Evolutionary conservation across 805 yeast genomes (phyloP), one percentile per base, ranked within the genome.

Genomic region (Candida nonsorbophila): DNA sequence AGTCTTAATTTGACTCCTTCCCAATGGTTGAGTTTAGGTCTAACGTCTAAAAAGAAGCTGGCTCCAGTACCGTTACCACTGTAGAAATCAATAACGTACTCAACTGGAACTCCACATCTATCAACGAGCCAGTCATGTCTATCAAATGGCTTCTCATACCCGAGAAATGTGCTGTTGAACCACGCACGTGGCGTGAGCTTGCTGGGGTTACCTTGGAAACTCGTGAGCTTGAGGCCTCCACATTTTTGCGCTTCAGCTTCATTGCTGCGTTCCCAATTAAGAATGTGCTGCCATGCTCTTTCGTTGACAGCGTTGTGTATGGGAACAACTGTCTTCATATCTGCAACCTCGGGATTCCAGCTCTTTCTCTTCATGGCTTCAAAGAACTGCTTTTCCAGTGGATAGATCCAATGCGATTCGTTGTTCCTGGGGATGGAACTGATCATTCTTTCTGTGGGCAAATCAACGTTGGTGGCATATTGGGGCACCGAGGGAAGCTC

Each of bases 241-340:
- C 96, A 87, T 22, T 40, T 39, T 28, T 48, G 34, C 7, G 62
- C 42, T 5, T 73, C 77, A 9, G 77, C 72, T 6, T 75, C 69
- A 45, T 69, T 60, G 0, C 66, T 60, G 16, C 62, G 53, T 50
- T 90, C 98, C 98, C 98, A 90, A 42, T 69, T 57, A 47, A 75
- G 52, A 19, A 90, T 86, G 49, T 83, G 86, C 30, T 55, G 55
- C 98, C 98, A 90, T 3, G 94, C 94, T 37, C 85, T 62, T 55
- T 90, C 98, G 52, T 90, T 90, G 19, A 90, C 97, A 22, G 84
- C 77, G 49, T 90, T 90, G 53, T 90, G 98, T 24, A 90, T 81
- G 1, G 97, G 97, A 3, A 90, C 95, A 11, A 90, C 85, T 1
- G 90, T 74, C 39, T 74, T 64, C 98, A 90, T 90, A 49, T 88